phyloP scores from a whole-genome alignment of 2,329 filamentous ascomycete genomes.

The Sporothrix sp. region DNA sequence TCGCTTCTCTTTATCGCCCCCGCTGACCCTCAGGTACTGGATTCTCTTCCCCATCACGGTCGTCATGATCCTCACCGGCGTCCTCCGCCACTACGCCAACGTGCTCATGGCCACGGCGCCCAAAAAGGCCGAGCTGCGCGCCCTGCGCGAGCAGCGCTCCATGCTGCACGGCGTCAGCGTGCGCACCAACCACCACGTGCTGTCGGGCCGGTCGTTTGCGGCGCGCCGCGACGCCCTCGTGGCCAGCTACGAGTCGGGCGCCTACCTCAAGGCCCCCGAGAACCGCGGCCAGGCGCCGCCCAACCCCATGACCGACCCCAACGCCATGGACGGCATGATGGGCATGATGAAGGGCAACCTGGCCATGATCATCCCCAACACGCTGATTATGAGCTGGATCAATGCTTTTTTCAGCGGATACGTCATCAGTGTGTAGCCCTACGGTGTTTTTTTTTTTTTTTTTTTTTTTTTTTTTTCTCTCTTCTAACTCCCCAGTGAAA shows the following conservation, averaged over 20 bases:
- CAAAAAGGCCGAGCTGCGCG: conserved; percentile 66
- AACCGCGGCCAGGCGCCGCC: conserved; percentile 75
- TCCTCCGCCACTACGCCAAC: conserved; percentile 91
- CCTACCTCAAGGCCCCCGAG: conserved; percentile 83
- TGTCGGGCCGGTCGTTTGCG: conserved; percentile 70
- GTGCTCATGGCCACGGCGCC: conserved; percentile 80
- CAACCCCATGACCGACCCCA: conserved; percentile 92
- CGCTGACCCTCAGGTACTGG: conserved; percentile 73
- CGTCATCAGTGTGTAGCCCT: conserved; percentile 66
- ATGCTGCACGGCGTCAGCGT: conserved; percentile 78
- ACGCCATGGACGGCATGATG: conserved; percentile 99
- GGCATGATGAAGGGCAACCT: conserved; percentile 99
- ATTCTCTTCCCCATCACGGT: conserved; percentile 95
- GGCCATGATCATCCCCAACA: conserved; percentile 99
- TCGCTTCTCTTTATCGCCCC: background rate
- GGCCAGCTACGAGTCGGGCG: conserved; percentile 72
- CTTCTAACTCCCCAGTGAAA: conserved; percentile 55
- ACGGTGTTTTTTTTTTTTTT: background rate
- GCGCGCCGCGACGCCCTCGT: conserved; percentile 72
- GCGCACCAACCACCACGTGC: conserved; percentile 69
- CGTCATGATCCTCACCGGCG: conserved; percentile 94
- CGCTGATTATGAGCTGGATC: conserved; percentile 99
- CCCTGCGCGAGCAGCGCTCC: conserved; percentile 77
- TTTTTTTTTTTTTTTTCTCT: background rate
- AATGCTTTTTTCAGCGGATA: conserved; percentile 98